Evolutionary conservation across 2,329 filamentous ascomycete genomes (phyloP), one percentile per base, ranked within the genome.

Genomic region (Neofusicoccum sp.): DNA sequence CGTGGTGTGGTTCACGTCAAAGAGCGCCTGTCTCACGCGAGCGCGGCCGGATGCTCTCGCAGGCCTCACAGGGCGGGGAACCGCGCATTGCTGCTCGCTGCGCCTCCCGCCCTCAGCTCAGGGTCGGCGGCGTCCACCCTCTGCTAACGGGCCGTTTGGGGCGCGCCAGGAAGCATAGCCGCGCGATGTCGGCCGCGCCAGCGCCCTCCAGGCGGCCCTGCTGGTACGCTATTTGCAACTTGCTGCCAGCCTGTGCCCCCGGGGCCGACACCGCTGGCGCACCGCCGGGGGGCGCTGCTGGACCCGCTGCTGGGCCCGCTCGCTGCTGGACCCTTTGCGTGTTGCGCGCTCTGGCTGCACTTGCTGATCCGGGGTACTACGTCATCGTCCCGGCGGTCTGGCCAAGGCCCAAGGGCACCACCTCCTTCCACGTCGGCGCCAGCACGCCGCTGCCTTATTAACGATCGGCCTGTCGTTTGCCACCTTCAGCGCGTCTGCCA

Each of bases 351-450:
- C 41, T 45, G 52, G 9, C 52, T 36, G 41, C 11, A 12, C 41
- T 28, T 36, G 54, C 41, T 58, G 31, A 58, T 58, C 54, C 54
- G 54, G 54, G 54, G 54, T 45, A 45, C 41, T 58, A 58, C 54
- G 54, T 58, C 54, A 58, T 58, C 48, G 12, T 33, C 12, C 52
- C 12, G 39, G 16, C 29, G 14, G 52, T 44, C 52, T 28, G 52
- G 37, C 28, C n/a, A 33, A 29, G 22, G 37, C 33, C 22, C 22
- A 22, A 22, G 47, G 6, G 31, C 47, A 7, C 28, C 28, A 37
- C 52, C 22, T 22, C 37, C 37, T 33, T 41, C 39, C 7, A n/a
- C 28, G 31, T 52, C 31, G 52, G 33, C 34, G 52, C 39, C 28
- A 8, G 52, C 52, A 9, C 31, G 39, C 34, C 41, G 54, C 29